Evolutionary conservation across 345 rosid species (phyloP).

Genomic region (Eucalyptus erythrocorys): DNA sequence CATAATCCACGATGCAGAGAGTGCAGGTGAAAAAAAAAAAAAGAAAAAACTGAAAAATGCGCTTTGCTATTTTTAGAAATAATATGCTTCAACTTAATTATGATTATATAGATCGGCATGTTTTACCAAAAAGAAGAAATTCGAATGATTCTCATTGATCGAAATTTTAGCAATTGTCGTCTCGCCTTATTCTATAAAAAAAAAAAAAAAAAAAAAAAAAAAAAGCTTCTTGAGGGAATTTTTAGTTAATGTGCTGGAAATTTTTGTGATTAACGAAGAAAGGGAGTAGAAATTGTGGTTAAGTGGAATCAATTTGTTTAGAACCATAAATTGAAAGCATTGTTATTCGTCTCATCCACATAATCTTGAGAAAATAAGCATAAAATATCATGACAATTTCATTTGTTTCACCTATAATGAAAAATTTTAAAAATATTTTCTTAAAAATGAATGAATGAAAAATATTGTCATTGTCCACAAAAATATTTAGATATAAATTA

Average conservation of each 20-base stretch:
- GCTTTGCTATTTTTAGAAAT: not conserved
- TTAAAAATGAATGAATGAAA: too few species aligned
- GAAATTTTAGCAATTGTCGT: not conserved
- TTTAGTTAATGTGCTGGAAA: not conserved
- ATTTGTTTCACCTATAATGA: too few species aligned
- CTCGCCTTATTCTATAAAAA: not conserved
- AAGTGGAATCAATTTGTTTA: not conserved
- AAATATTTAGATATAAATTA: too few species aligned
- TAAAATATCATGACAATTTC: too few species aligned
- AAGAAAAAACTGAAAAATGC: not conserved
- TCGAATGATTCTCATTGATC: not conserved
- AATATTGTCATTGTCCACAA: not conserved
- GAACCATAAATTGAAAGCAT: not conserved
- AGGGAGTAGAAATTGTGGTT: not conserved
- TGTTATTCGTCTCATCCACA: not conserved
- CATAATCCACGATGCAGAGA: not conserved
- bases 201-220: not conserved
- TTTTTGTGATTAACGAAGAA: not conserved
- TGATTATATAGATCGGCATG: not conserved
- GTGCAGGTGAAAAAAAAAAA: not conserved
- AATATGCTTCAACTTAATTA: not conserved
- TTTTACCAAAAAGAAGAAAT: not conserved
- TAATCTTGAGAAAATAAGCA: not conserved
- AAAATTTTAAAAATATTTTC: too few species aligned
- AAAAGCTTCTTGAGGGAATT: not conserved